Percentiles rank a stretch among this genome's conserved stretches.
Conservation (phyloP, 2,329 filamentous ascomycete species). For the Penicillium sp. region DNA sequence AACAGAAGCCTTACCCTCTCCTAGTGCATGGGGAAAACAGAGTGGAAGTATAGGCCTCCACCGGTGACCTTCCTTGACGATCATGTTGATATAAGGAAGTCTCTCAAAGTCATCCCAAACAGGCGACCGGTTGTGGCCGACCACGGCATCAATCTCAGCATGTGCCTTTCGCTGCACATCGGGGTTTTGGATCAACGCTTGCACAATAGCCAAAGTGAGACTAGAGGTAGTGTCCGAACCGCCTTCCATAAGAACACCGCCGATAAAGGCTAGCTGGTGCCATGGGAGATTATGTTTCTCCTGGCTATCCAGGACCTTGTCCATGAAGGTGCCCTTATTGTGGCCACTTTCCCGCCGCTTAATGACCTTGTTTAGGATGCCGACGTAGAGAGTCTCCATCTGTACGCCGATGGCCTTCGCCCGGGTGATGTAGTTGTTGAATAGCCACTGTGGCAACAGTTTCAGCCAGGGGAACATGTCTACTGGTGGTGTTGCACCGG, state of each 20-base stretch:
- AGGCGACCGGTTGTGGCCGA: not conserved
- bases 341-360: not conserved
- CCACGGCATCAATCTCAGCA: constrained; percentile 1
- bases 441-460: not conserved
- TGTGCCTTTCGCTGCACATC: not conserved
- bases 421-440: not conserved
- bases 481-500: constrained; percentile 5
- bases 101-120: not conserved
- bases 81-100: constrained; percentile 1
- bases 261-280: not conserved
- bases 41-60: constrained; percentile 1
- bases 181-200: not conserved
- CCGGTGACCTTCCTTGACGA: constrained; percentile 4
- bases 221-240: constrained; percentile 1
- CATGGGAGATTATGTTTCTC: not conserved
- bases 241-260: constrained; percentile 1
- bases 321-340: not conserved
- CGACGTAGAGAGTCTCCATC: not conserved
- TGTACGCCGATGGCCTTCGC: not conserved
- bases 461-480: not conserved
- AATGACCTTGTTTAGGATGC: not conserved
- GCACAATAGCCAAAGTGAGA: not conserved
- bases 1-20: not conserved
- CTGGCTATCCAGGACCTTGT: not conserved
- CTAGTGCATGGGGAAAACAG: not conserved